Evolutionary conservation across 805 yeast species (phyloP).

Genomic region (Saccharomyces mikatae): DNA sequence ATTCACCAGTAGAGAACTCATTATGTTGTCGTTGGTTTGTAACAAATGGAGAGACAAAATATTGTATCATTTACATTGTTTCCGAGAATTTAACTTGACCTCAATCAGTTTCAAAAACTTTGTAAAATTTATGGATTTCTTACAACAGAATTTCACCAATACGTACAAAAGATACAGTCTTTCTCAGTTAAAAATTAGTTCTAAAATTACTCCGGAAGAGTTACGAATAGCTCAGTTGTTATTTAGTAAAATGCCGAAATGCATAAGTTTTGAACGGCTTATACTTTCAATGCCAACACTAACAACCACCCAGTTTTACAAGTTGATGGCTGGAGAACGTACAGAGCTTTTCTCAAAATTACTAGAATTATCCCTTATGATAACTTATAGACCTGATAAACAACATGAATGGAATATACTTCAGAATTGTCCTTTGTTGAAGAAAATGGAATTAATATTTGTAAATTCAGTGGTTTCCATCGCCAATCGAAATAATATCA

Average conservation of each 20-base stretch:
- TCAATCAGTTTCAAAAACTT: constrained; percentile 11
- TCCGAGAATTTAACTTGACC: constrained; percentile 13
- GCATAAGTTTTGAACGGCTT: constrained; percentile 7
- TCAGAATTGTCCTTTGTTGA: constrained; percentile 11
- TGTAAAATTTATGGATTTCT: constrained; percentile 13
- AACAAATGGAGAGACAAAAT: constrained; percentile 20
- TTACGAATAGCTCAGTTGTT: constrained; percentile 11
- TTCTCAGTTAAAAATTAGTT: constrained; percentile 11
- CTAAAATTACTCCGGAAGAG: constrained; percentile 21
- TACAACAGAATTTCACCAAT: constrained; percentile 1
- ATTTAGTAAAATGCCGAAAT: constrained; percentile 8
- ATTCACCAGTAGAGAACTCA: constrained; percentile 15
- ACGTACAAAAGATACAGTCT: background rate
- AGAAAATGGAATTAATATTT: constrained; percentile 17
- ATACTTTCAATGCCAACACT: constrained; percentile 16
- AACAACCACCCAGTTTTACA: constrained; percentile 13
- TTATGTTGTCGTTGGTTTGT: constrained; percentile 13
- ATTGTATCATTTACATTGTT: constrained; percentile 12
- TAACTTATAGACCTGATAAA: constrained; percentile 16
- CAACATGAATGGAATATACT: constrained; percentile 14
- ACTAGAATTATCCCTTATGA: constrained; percentile 15
- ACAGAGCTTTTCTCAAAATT: constrained; percentile 4
- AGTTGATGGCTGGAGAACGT: constrained; percentile 5
- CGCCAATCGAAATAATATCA: background rate
- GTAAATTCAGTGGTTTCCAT: constrained; percentile 13